These are phyloP conservation scores for Leccinum fibrillosum DNA, from an alignment of 768 basidiomycete genomes.

Conservation along the genomic window DNA sequence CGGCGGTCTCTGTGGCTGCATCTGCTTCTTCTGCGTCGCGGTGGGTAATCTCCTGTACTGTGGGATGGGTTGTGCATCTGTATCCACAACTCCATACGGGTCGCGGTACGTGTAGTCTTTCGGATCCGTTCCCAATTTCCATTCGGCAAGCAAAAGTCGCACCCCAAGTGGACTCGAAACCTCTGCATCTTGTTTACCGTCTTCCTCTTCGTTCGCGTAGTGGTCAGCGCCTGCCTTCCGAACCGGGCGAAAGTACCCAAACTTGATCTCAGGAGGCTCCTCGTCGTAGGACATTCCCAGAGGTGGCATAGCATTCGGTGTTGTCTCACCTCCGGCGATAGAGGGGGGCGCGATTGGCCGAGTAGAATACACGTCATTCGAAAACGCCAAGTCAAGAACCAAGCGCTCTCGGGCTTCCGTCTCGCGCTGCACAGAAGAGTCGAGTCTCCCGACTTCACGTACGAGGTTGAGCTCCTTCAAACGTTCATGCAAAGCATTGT, in stretches of 20 bases:
- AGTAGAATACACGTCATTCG: slow-evolving; percentile 53
- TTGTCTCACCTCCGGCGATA: not conserved
- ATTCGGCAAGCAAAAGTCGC: slow-evolving; percentile 62
- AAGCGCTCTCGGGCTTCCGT: slow-evolving; percentile 58
- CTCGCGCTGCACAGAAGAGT: slow-evolving; percentile 44
- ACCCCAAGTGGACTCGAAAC: slow-evolving; percentile 49
- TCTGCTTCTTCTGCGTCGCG: slow-evolving; percentile 21
- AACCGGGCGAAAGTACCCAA: slow-evolving; percentile 60
- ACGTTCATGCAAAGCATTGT: slow-evolving; percentile 33
- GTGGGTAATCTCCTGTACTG: slow-evolving; percentile 10
- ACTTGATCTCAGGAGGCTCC: slow-evolving; percentile 55
- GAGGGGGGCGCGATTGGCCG: slow-evolving; percentile 33
- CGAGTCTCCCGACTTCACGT: slow-evolving; percentile 35
- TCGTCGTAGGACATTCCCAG: slow-evolving; percentile 47
- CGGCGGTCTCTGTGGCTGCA: slow-evolving; percentile 35
- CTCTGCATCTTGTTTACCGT: slow-evolving; percentile 10
- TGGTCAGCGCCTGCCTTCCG: slow-evolving; percentile 28
- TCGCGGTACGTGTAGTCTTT: slow-evolving; percentile 50
- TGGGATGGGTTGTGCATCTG: slow-evolving; percentile 15
- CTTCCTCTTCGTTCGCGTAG: slow-evolving; percentile 23
- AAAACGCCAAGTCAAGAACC: slow-evolving; percentile 58
- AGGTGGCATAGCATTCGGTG: slow-evolving; percentile 20
- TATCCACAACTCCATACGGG: slow-evolving; percentile 43
- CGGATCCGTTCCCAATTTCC: slow-evolving; percentile 57
- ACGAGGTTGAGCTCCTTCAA: slow-evolving; percentile 45